These are phyloP conservation scores for Solanum habrochaites DNA, from an alignment of 257 asterid species.

Conservation along the genomic window DNA sequence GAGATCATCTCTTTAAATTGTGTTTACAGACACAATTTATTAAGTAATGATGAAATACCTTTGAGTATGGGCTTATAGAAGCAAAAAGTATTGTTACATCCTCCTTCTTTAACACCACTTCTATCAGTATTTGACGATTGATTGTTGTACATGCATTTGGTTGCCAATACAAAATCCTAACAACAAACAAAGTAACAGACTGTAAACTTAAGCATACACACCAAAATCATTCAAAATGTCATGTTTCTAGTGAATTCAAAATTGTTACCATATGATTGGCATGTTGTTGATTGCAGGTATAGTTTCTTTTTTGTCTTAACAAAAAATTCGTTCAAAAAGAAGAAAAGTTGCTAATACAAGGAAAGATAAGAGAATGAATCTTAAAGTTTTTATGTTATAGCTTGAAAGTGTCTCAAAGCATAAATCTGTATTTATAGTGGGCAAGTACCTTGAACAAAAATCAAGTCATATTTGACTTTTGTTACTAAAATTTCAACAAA, in stretches of 20 bases:
- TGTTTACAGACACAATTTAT: background rate
- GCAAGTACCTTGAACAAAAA: background rate
- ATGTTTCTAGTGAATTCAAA: background rate
- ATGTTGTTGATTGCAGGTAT: background rate
- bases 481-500: background rate
- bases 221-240: background rate
- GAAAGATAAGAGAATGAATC: background rate
- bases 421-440: background rate
- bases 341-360: background rate
- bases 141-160: background rate
- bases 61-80: background rate
- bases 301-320: background rate
- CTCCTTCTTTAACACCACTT: background rate
- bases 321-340: background rate
- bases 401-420: background rate
- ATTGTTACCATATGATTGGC: background rate
- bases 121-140: background rate
- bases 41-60: background rate
- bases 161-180: background rate
- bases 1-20: background rate
- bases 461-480: background rate
- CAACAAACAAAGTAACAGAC: background rate
- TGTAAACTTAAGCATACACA: background rate
- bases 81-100: background rate
- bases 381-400: background rate